Evolutionary conservation across 2,329 filamentous ascomycete genomes (phyloP), one percentile per base, ranked within the genome.

Genomic region (Daldinia sp.): DNA sequence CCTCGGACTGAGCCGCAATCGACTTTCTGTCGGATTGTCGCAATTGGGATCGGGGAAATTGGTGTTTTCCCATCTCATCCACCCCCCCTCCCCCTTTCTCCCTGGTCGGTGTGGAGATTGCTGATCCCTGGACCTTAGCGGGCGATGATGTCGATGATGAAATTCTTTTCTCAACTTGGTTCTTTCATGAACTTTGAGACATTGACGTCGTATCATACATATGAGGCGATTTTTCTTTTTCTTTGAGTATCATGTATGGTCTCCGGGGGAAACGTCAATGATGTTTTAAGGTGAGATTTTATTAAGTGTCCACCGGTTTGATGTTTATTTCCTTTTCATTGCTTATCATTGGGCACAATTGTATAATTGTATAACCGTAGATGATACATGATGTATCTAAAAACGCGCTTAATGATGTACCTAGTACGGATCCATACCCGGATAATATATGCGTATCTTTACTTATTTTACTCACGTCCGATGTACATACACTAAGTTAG

Each of bases 1-100:
- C 43, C 64, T 67, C 71, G 72, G 72, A 71, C 68, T 64, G 69
- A 73, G 72, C 72, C 72, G 72, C 72, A 72, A 74, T 74, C 69
- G 72, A 70, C 58, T 70, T 73, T 71, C 58, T 72, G 68, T 65
- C 59, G 61, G 52, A 61, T 59, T 62, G 56, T 70, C 70, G 71
- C 60, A 70, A 72, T 72, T 70, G 56, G 61, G 68, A 73, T 73
- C 68, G 71, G 71, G 64, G 68, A 72, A 72, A 70, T 68, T 68
- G 66, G 56, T 63, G 60, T 66, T 71, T 73, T 74, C 70, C 70
- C 71, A 71, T 73, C 59, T 39, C 41, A 23, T 48, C 53, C 37
- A 25, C 55, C 45, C 37, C 52, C 58, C 41, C 45, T 52, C 39
- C 15, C 34, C n/a, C 34, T 10, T 7, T 57, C 54, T 52, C 61